A percentile compares a stretch with the other conserved stretches of the same genome.
Evolutionary conservation across 495 filamentous ascomycete species (phyloP).

Genomic region (Immersiella caudata): DNA sequence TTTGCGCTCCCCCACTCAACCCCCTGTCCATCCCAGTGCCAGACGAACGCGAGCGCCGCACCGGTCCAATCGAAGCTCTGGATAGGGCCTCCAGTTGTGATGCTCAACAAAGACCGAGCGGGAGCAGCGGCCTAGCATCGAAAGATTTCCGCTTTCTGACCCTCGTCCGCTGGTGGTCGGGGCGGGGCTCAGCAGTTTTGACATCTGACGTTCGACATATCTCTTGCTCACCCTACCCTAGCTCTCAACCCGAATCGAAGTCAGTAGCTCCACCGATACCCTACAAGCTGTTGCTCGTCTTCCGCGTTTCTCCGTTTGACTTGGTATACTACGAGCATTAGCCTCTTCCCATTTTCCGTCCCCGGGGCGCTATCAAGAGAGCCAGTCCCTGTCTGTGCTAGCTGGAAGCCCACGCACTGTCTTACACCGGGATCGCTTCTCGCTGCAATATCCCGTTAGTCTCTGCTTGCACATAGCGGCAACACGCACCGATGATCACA

Average conservation of each 20-base stretch:
- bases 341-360: not conserved
- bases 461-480: not conserved
- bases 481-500: constrained; percentile 8
- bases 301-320: constrained; percentile 4
- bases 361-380: constrained; percentile 2
- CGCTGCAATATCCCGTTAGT: constrained; percentile 11
- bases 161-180: not conserved
- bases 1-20: constrained; percentile 2
- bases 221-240: constrained; percentile 2
- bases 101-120: constrained; percentile 13
- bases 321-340: not conserved
- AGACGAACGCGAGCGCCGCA: not conserved
- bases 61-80: constrained; percentile 24
- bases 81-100: constrained; percentile 13
- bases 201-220: not conserved
- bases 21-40: not conserved
- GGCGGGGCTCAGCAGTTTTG: constrained; percentile 7
- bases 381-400: not conserved
- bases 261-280: constrained; percentile 1
- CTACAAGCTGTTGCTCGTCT: not conserved
- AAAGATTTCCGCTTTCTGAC: constrained; percentile 5
- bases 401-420: not conserved
- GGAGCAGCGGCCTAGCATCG: constrained; percentile 12
- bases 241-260: constrained; percentile 4
- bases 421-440: constrained; percentile 5